A percentile compares a stretch with the other conserved stretches of the same genome.
Evolutionary conservation across 768 basidiomycete species (phyloP).

Genomic region (Russula sp.): DNA sequence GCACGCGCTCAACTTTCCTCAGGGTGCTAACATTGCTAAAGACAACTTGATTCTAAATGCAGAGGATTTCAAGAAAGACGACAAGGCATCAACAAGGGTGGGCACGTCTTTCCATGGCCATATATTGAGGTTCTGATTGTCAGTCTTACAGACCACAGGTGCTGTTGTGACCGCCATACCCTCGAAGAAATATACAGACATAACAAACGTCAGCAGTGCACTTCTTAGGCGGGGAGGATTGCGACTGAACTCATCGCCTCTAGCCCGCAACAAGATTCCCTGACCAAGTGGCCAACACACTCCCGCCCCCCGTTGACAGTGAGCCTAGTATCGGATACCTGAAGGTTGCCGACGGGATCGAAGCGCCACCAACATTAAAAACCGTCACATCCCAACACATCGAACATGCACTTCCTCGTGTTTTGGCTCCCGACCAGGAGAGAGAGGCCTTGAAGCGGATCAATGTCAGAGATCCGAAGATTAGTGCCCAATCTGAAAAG

Average conservation of each 20-base stretch:
- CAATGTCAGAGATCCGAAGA: not conserved
- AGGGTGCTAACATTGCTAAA: conserved; percentile 13
- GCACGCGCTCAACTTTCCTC: not conserved
- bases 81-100: not conserved
- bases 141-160: not conserved
- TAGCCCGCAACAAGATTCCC: conserved; percentile 2
- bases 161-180: not conserved
- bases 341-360: not conserved
- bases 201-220: conserved; percentile 11
- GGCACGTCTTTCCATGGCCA: not conserved
- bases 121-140: not conserved
- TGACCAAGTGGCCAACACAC: not conserved
- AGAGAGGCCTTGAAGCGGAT: not conserved
- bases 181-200: conserved; percentile 1
- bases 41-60: not conserved
- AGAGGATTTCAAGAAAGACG: not conserved
- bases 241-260: not conserved
- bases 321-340: not conserved
- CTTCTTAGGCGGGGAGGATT: not conserved
- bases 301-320: not conserved
- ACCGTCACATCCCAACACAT: not conserved
- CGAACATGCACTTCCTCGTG: not conserved
- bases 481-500: not conserved
- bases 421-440: not conserved
- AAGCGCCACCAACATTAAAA: not conserved